A percentile compares a stretch with the other conserved stretches of the same genome.
These are phyloP conservation scores for Syncephalastrum contaminatum DNA, from an alignment of 371 early-diverging fungal species.

Conservation along the genomic window DNA sequence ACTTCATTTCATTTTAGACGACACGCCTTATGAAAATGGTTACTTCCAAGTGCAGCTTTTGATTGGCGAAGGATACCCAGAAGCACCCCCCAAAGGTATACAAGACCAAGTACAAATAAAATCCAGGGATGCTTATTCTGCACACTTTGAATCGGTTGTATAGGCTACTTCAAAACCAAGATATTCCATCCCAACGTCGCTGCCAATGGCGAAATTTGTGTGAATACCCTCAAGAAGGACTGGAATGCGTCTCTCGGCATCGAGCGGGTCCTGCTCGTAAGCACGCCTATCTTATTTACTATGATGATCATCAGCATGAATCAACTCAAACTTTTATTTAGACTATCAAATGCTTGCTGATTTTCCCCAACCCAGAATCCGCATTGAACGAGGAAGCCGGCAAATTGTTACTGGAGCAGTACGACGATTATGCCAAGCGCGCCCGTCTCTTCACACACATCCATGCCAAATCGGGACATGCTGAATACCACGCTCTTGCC, in stretches of 20 bases:
- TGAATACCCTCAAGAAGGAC: conserved; percentile 89
- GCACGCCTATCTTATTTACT: neutral
- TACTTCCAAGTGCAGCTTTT: conserved; percentile 65
- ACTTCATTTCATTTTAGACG: conserved; percentile 27
- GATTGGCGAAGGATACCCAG: conserved; percentile 68
- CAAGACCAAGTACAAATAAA: neutral
- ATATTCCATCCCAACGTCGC: conserved; percentile 95
- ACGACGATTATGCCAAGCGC: conserved; percentile 77
- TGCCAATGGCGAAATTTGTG: conserved; percentile 85
- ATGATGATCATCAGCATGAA: neutral
- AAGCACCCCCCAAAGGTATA: conserved; percentile 73
- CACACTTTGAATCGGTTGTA: neutral
- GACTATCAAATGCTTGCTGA: conserved; percentile 88
- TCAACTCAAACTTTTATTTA: conserved; percentile 14
- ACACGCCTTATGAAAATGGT: conserved; percentile 82
- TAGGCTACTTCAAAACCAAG: conserved; percentile 79
- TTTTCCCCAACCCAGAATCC: conserved; percentile 92
- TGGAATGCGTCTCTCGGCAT: conserved; percentile 86
- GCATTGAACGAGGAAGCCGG: conserved; percentile 95
- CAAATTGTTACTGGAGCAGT: conserved; percentile 79
- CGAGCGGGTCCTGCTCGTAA: conserved; percentile 77
- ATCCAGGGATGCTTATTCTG: too few relatives aligned
- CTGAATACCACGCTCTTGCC: conserved; percentile 21
- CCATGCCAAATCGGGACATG: conserved; percentile 61
- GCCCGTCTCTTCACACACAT: conserved; percentile 77